A percentile compares a stretch with the other conserved stretches of the same genome.
Evolutionary conservation across 345 rosid genomes (phyloP).

Genomic region (Hypericum perforatum): DNA sequence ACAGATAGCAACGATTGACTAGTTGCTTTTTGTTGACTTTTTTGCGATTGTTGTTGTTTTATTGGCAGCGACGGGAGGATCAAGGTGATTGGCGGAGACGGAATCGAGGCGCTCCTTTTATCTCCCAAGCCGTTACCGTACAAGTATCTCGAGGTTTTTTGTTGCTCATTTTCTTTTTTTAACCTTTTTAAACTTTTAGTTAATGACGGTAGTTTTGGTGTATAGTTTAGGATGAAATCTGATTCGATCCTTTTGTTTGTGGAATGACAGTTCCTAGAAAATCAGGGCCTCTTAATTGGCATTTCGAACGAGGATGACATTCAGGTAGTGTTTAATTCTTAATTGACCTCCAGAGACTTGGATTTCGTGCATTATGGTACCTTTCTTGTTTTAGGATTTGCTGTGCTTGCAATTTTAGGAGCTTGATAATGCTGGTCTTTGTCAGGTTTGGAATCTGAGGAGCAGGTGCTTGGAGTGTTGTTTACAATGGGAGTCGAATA

Average conservation of each 20-base stretch:
- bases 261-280: constrained; percentile 53
- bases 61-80: constrained; percentile 72
- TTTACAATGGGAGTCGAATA: constrained; percentile 20
- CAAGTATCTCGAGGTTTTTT: constrained; percentile 57
- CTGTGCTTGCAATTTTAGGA: too few relatives aligned
- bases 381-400: too few relatives aligned
- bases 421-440: constrained; percentile 4
- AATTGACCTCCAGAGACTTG: background rate
- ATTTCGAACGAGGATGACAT: constrained; percentile 64
- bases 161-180: background rate
- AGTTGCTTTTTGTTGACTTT: too few relatives aligned
- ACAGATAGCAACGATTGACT: too few relatives aligned
- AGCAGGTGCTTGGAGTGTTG: constrained; percentile 39
- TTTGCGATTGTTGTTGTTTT: too few relatives aligned
- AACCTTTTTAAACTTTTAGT: background rate
- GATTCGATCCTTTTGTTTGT: constrained; percentile 4
- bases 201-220: background rate
- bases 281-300: constrained; percentile 62
- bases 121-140: constrained; percentile 61
- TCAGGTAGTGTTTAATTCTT: constrained; percentile 38
- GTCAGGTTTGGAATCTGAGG: constrained; percentile 83
- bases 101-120: constrained; percentile 64
- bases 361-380: too few relatives aligned
- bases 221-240: background rate
- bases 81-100: constrained; percentile 73